phyloP scores from a whole-genome alignment of 2,329 filamentous ascomycete species.

The Alternaria consortialis region DNA sequence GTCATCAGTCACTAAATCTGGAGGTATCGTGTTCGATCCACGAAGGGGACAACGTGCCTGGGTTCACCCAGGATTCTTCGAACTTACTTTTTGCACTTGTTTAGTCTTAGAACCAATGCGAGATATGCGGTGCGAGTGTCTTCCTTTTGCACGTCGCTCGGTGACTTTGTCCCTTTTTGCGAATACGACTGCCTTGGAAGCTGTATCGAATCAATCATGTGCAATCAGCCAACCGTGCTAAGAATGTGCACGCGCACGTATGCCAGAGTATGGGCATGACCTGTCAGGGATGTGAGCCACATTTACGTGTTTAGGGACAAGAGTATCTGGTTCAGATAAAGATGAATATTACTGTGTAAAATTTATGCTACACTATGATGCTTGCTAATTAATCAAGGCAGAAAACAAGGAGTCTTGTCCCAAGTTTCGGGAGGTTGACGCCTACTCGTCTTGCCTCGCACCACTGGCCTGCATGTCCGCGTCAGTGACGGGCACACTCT shows the following conservation, averaged over 20 bases:
- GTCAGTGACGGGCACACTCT: slow-evolving; percentile 27
- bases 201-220: neutral
- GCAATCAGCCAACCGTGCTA: neutral
- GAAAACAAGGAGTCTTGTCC: neutral
- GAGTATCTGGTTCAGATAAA: neutral
- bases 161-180: neutral
- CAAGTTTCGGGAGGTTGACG: neutral
- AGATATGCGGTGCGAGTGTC: neutral
- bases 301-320: neutral
- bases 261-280: neutral
- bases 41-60: slow-evolving; percentile 38
- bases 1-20: slow-evolving; percentile 43
- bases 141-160: neutral
- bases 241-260: neutral
- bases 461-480: slow-evolving; percentile 26
- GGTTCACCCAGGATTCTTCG: slow-evolving; percentile 20
- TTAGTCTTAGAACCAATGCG: too few relatives aligned
- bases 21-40: slow-evolving; percentile 45
- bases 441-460: slow-evolving; percentile 14
- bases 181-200: neutral
- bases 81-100: slow-evolving; percentile 16
- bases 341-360: neutral
- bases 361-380: neutral
- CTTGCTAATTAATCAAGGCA: neutral
- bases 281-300: neutral